Conservation (phyloP, 768 basidiomycete genomes). For the Hygrophorus pudorinus region DNA sequence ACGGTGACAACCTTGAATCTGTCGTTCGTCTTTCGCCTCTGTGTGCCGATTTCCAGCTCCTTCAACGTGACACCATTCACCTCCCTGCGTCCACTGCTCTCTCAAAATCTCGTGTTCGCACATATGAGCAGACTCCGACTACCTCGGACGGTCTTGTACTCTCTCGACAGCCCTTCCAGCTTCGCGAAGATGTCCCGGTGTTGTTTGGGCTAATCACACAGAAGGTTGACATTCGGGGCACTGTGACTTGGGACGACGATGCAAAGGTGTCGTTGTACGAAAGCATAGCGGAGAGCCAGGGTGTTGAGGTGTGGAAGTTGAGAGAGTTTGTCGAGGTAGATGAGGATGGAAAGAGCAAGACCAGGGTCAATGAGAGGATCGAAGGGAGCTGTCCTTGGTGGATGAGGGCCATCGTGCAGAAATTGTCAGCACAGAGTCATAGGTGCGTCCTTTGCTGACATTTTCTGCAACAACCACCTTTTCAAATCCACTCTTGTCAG, state of each 20-base stretch:
- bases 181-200: constrained; percentile 23
- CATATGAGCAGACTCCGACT: background rate
- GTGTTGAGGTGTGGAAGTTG: constrained; percentile 21
- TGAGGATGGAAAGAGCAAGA: constrained; percentile 10
- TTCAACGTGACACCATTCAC: constrained; percentile 16
- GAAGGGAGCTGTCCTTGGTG: constrained; percentile 20
- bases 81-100: constrained; percentile 9
- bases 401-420: constrained; percentile 19
- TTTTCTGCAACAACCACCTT: no score
- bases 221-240: constrained; percentile 20
- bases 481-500: no score
- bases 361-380: constrained; percentile 22
- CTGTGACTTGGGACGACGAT: constrained; percentile 23
- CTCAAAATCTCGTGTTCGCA: constrained; percentile 8
- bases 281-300: constrained; percentile 11
- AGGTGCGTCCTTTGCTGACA: constrained; percentile 12
- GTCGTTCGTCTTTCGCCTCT: constrained; percentile 21
- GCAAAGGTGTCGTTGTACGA: constrained; percentile 21
- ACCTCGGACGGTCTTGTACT: constrained; percentile 5
- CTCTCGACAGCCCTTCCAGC: constrained; percentile 20
- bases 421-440: constrained; percentile 16
- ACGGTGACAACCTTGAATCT: constrained; percentile 21
- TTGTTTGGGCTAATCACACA: constrained; percentile 20
- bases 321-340: constrained; percentile 19
- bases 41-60: constrained; percentile 20